These are phyloP conservation scores for Vigna unguiculata DNA, from an alignment of 306 rosid genomes.

Conservation along the genomic window DNA sequence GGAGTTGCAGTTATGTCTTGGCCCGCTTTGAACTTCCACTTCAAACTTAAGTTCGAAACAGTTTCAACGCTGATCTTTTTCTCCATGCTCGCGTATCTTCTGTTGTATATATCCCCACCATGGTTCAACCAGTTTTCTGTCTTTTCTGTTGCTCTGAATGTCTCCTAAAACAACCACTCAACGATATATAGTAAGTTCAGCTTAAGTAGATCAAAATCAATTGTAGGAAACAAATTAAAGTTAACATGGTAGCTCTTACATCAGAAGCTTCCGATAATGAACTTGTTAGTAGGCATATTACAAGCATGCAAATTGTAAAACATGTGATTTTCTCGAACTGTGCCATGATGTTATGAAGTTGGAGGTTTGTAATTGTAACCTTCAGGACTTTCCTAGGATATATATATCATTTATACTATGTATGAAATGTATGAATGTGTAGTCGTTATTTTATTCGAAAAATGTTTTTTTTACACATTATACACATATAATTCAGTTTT, in stretches of 20 bases:
- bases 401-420: not conserved
- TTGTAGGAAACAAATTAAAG: not conserved
- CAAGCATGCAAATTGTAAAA: not conserved
- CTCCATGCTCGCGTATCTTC: conserved; percentile 67
- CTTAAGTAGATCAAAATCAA: not conserved
- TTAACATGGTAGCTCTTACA: not conserved
- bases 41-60: conserved; percentile 42
- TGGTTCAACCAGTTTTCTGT: conserved; percentile 65
- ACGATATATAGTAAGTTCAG: not conserved
- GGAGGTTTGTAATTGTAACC: not conserved
- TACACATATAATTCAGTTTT: no score
- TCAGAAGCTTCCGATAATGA: conserved; percentile 17
- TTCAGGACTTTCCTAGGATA: no score
- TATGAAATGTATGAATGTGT: no score
- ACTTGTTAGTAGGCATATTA: conserved; percentile 9
- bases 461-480: no score
- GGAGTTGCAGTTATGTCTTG: conserved; percentile 68
- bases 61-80: conserved; percentile 57
- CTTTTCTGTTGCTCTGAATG: not conserved
- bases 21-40: conserved; percentile 66
- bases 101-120: conserved; percentile 66
- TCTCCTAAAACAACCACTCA: conserved; percentile 27
- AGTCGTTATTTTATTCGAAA: no score
- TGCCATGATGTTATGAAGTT: conserved; percentile 7
- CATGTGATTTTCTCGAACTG: not conserved